phyloP scores from a whole-genome alignment of 1,139 yeast genomes.

The Magnusiomyces suaveolens region DNA sequence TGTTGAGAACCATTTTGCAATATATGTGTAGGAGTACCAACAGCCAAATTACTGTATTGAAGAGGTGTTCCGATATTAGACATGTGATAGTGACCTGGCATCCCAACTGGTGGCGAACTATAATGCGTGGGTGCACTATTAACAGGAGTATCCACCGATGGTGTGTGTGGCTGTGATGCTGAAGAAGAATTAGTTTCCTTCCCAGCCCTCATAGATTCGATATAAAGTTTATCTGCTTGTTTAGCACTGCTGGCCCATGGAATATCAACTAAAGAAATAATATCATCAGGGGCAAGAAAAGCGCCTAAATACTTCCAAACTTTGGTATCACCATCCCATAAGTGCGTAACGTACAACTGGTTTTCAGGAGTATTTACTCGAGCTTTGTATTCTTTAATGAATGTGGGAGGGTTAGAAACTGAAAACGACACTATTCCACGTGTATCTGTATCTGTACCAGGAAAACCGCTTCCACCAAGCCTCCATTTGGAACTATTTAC shows the following conservation, averaged over 20 bases:
- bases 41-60: too few species aligned
- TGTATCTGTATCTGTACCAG: constrained; percentile 2
- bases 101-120: background rate
- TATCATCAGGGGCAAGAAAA: constrained; percentile 8
- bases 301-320: constrained; percentile 5
- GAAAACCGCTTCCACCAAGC: constrained; percentile 4
- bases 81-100: background rate
- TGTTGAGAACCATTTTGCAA: background rate
- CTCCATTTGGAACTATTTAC: constrained; percentile 3
- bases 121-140: background rate
- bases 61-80: background rate
- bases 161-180: background rate
- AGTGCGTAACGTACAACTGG: constrained; percentile 4
- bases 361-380: constrained; percentile 4
- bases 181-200: background rate
- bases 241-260: background rate
- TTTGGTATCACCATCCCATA: constrained; percentile 8
- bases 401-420: background rate
- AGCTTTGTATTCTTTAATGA: background rate
- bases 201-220: background rate
- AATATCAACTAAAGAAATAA: background rate
- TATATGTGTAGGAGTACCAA: background rate
- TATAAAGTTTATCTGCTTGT: background rate
- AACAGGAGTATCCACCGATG: background rate
- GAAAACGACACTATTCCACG: background rate